These are phyloP conservation scores for Breviolum minutum DNA, from an alignment of 73 alveolate genomes.

Conservation along the genomic window DNA sequence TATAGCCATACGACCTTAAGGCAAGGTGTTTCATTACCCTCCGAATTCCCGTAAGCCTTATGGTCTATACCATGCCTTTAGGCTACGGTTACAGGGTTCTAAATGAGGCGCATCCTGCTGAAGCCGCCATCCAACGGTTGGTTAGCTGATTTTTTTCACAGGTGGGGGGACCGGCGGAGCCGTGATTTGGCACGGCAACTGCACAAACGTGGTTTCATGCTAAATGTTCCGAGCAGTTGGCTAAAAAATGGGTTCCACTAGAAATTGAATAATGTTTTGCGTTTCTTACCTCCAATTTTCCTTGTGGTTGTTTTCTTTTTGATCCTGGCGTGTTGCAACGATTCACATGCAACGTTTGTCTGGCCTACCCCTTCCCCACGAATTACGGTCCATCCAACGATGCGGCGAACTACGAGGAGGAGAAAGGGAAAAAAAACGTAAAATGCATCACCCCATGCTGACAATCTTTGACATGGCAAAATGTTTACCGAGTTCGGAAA, in stretches of 20 bases:
- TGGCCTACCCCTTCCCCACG: not conserved
- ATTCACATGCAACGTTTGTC: no score
- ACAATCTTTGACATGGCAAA: not conserved
- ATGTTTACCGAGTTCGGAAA: not conserved
- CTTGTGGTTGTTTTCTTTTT: not conserved
- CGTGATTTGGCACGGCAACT: not conserved
- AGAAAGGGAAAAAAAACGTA: not conserved
- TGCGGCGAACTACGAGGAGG: not conserved
- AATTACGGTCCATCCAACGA: not conserved
- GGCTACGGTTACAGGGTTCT: no score
- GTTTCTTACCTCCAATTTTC: not conserved
- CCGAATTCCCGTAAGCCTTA: not conserved
- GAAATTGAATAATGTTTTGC: not conserved
- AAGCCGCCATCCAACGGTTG: not conserved
- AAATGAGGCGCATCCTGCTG: constrained; percentile 12
- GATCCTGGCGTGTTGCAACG: not conserved
- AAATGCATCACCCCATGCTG: constrained; percentile 23
- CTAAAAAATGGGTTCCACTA: not conserved
- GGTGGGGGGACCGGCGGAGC: not conserved
- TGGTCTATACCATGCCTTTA: no score
- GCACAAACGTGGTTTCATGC: not conserved
- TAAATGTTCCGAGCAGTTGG: not conserved
- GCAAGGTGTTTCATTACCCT: not conserved
- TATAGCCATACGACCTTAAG: no score
- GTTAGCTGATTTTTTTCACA: no score